Conservation (phyloP, 371 early-diverging fungal genomes). For the Coemansia sp. region DNA sequence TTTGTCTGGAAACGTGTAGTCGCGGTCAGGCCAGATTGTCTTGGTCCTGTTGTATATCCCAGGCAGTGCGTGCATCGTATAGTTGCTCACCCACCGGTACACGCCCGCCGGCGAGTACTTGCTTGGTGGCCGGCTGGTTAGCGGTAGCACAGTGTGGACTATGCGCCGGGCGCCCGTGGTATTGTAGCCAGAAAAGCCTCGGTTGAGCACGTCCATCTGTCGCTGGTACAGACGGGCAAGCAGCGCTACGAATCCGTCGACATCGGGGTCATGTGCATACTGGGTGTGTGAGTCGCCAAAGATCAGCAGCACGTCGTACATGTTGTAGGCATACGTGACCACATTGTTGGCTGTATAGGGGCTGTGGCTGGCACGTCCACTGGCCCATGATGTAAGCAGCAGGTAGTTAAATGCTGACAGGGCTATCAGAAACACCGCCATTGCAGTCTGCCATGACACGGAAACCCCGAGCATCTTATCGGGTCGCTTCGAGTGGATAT, state of each 20-base stretch:
- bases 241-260: conserved; percentile 63
- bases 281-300: conserved; percentile 76
- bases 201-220: conserved; percentile 72
- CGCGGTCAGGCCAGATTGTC: conserved; percentile 2
- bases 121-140: neutral
- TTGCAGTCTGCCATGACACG: neutral
- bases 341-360: neutral
- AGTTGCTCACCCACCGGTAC: neutral
- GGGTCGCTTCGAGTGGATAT: too few species aligned
- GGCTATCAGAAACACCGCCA: neutral
- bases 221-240: conserved; percentile 66
- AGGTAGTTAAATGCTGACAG: neutral
- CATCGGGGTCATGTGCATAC: conserved; percentile 58
- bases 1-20: neutral
- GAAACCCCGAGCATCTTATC: neutral
- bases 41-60: neutral
- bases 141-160: neutral
- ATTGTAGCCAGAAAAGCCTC: conserved; percentile 69
- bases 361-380: neutral
- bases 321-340: neutral
- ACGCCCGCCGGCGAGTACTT: neutral
- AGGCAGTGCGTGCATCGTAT: neutral
- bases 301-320: neutral
- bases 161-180: neutral
- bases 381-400: neutral